Evolutionary conservation across 371 early-diverging fungal species (phyloP), one percentile per base, ranked within the genome.

Genomic region (Mucor indicus): DNA sequence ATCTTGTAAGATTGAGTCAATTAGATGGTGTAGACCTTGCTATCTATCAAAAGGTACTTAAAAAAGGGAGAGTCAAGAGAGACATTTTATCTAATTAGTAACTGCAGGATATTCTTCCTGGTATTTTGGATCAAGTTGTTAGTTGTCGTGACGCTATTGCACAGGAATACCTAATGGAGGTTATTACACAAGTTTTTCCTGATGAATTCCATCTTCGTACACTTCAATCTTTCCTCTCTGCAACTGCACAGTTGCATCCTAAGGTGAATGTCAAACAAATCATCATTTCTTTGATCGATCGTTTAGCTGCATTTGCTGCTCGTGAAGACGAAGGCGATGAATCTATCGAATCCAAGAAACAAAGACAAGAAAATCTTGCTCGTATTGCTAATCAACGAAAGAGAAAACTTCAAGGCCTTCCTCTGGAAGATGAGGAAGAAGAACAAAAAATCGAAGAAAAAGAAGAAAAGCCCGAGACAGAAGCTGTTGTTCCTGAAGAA

Each of bases 101-200:
- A 6, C 15, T 38, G 17, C 33, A 83, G 81, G 67, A 71, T 4
- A 89, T 97, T 47, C 71, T 97, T 24, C 98, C 98, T 0, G 82
- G 79, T 31, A 78, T 97, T 40, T 72, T 96, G 30, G 91, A 89
- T 47, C 95, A 96, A 72, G 87, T 95, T 44, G 90, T 94, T 5
- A 87, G 83, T 60, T 95, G 95, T 72, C 75, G 82, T 43, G 96
- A 96, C 67, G 84, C 90, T 13, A 86, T 96, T 38, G 96, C 95
- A 4, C 95, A 96, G 57, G 95, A 95, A 54, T 96, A 96, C 50
- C 75, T 96, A 19, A 92, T 95, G 93, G 95, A 96, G 60, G 94
- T 90, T 16, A 90, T 94, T 47, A 89, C 93, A 53, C 95, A 95
- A 72, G 92, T 89, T 13, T 96, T 95, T 59, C 90, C 85, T 37